Evolutionary conservation across 164 flowering plant species (phyloP).

Genomic region (Dillenia turbinata): DNA sequence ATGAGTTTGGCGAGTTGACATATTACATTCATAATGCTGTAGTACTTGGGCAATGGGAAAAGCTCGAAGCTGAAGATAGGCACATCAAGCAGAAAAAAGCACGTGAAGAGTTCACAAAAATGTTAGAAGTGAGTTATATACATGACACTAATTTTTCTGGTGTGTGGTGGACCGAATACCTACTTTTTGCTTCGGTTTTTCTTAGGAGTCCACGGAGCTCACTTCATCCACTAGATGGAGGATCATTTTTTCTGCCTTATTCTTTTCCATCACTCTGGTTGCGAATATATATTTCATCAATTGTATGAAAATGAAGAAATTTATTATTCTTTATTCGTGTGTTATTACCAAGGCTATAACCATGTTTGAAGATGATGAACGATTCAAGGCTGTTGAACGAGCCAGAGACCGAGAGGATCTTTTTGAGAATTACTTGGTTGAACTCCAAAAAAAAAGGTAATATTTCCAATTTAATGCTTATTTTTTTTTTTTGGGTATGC

Average conservation of each 20-base stretch:
- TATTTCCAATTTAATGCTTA: background rate
- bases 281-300: background rate
- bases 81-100: conserved; percentile 82
- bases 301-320: background rate
- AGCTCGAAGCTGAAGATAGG: conserved; percentile 86
- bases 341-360: conserved; percentile 58
- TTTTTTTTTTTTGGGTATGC: too few species aligned
- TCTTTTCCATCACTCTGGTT: conserved; percentile 1
- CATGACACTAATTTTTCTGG: background rate
- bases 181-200: conserved; percentile 8
- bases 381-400: conserved; percentile 88
- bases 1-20: background rate
- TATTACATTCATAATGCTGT: conserved; percentile 4
- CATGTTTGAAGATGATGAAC: conserved; percentile 91
- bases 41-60: conserved; percentile 88
- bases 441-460: conserved; percentile 85
- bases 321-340: conserved; percentile 8
- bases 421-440: conserved; percentile 68
- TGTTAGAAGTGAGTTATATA: conserved; percentile 64
- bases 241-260: conserved; percentile 24
- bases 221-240: conserved; percentile 87
- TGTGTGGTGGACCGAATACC: background rate
- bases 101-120: conserved; percentile 78
- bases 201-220: conserved; percentile 82
- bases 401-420: conserved; percentile 90